Conservation (phyloP, 306 rosid genomes). For the Pyrus communis region DNA sequence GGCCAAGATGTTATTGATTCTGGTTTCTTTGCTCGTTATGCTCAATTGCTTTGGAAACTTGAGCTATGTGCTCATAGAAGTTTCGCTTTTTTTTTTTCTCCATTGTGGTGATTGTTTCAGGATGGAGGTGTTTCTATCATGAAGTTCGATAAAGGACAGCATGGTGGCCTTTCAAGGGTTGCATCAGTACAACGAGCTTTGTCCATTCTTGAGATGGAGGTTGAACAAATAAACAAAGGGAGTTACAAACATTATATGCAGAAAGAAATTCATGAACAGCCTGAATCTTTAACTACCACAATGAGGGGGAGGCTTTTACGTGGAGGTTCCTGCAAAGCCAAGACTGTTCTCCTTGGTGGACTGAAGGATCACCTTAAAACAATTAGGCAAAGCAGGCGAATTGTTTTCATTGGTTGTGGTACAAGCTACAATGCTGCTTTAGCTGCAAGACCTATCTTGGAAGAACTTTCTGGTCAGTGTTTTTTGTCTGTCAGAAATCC, state of each 20-base stretch:
- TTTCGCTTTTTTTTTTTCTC: not conserved
- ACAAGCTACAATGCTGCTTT: constrained; percentile 98
- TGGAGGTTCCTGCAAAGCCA: constrained; percentile 66
- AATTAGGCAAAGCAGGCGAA: constrained; percentile 90
- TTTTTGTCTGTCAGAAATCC: constrained; percentile 10
- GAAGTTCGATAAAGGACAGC: constrained; percentile 71
- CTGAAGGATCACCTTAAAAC: constrained; percentile 95
- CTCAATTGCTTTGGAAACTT: not conserved
- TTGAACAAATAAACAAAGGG: constrained; percentile 95
- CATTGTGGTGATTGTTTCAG: constrained; percentile 37
- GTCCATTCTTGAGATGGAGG: constrained; percentile 96
- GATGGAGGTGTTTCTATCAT: constrained; percentile 81
- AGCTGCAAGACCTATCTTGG: constrained; percentile 94
- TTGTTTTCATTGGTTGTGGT: constrained; percentile 92
- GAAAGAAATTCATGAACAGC: constrained; percentile 96
- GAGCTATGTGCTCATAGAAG: not conserved
- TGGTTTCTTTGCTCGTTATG: not conserved
- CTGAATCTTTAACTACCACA: constrained; percentile 89
- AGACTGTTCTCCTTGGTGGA: constrained; percentile 91
- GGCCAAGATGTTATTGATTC: not conserved
- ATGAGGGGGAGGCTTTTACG: constrained; percentile 96
- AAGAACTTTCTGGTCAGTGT: constrained; percentile 90
- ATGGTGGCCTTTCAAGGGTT: constrained; percentile 50
- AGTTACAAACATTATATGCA: constrained; percentile 93
- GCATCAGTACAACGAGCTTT: constrained; percentile 90